A percentile compares a stretch with the other conserved stretches of the same genome.
These are phyloP conservation scores for Panicum miliaceum DNA, from an alignment of 176 grass and related monocot species.

Conservation along the genomic window DNA sequence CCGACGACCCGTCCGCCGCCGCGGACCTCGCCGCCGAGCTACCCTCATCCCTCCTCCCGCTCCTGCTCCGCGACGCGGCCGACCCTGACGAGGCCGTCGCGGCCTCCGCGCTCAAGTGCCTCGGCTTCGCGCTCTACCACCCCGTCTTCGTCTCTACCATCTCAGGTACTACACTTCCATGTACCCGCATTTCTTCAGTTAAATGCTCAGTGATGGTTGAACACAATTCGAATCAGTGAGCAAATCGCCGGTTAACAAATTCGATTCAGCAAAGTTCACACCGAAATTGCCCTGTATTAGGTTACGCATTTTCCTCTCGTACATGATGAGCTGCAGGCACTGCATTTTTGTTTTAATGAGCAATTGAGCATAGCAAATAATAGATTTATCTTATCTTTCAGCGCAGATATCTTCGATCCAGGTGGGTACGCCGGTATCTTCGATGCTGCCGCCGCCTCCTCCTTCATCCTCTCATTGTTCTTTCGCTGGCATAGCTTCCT, in stretches of 20 bases:
- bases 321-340: neutral
- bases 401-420: neutral
- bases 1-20: constrained; percentile 55
- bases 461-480: neutral
- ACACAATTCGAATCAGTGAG: neutral
- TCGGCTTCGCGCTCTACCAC: constrained; percentile 87
- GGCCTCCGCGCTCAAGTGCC: constrained; percentile 68
- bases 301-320: neutral
- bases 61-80: constrained; percentile 53
- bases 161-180: constrained; percentile 51
- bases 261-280: neutral
- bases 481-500: neutral
- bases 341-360: neutral
- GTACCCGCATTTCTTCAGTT: constrained; percentile 19
- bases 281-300: neutral
- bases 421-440: neutral
- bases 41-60: constrained; percentile 49
- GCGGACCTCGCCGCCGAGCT: constrained; percentile 57
- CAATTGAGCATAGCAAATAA: neutral
- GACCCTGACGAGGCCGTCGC: constrained; percentile 53
- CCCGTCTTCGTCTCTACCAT: constrained; percentile 61
- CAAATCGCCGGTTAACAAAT: neutral
- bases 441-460: neutral
- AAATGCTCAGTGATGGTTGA: neutral
- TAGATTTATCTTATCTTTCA: constrained; percentile 17